Percentiles rank a stretch among this genome's conserved stretches.
These are phyloP conservation scores for Moelleriella libera DNA, from an alignment of 2,329 filamentous ascomycete genomes.

Conservation along the genomic window DNA sequence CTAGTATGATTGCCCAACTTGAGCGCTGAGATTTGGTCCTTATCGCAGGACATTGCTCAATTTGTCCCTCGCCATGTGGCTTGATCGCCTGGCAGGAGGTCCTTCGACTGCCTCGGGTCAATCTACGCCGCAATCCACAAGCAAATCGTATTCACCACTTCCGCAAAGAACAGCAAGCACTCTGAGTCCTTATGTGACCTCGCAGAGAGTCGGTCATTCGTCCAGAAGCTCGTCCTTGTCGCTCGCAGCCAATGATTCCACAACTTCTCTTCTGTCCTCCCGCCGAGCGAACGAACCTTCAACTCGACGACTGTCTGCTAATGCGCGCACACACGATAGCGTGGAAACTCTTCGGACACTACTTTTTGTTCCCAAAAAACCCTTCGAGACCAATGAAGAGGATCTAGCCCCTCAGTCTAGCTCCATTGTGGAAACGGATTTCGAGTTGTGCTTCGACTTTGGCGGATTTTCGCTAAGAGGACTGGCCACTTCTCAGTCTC, in stretches of 20 bases:
- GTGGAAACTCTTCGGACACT: conserved; percentile 49
- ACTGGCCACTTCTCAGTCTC: conserved; percentile 33
- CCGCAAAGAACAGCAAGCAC: conserved; percentile 52
- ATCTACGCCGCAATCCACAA: conserved; percentile 46
- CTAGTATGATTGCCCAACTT: neutral
- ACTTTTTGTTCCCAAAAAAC: conserved; percentile 16
- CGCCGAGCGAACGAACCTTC: conserved; percentile 54
- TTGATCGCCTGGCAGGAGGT: conserved; percentile 64
- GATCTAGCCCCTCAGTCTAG: conserved; percentile 3
- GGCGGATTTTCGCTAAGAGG: conserved; percentile 61
- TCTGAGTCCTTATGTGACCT: conserved; percentile 54
- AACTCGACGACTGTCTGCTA: conserved; percentile 42
- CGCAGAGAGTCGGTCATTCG: conserved; percentile 51
- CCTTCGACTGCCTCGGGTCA: conserved; percentile 46
- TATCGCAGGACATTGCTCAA: neutral
- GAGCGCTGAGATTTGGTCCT: neutral
- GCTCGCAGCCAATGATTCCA: conserved; percentile 63
- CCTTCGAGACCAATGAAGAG: conserved; percentile 2
- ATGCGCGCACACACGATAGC: conserved; percentile 46
- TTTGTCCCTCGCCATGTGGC: conserved; percentile 52
- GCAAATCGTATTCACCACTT: conserved; percentile 58
- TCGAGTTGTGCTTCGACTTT: conserved; percentile 64
- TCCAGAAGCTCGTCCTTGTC: conserved; percentile 69
- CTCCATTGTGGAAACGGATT: conserved; percentile 30
- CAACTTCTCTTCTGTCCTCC: conserved; percentile 55